Evolutionary conservation across 2,329 filamentous ascomycete species (phyloP).

Genomic region (Setomelanomma holmii): DNA sequence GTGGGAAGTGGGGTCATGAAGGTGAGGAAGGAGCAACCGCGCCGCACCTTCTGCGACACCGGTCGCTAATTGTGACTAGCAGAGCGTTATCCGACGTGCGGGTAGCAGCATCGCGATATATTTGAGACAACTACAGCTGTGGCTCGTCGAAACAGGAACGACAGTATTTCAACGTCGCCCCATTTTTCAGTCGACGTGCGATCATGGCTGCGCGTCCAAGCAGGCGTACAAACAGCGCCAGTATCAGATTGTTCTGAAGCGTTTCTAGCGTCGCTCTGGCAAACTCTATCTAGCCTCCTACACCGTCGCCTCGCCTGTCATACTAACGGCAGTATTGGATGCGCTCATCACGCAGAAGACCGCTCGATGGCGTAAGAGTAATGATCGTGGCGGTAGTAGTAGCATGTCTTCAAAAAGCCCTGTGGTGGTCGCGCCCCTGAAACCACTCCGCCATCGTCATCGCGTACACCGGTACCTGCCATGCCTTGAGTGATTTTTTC

Average conservation of each 20-base stretch:
- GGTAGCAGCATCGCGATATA: slow-evolving; percentile 19
- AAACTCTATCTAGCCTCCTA: slow-evolving; percentile 1
- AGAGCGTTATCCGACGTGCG: slow-evolving; percentile 19
- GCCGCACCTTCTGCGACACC: slow-evolving; percentile 19
- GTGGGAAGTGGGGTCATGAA: slow-evolving; percentile 2
- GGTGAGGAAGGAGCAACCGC: slow-evolving; percentile 16
- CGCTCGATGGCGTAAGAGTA: background rate
- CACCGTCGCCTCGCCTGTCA: background rate
- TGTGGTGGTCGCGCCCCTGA: too few relatives aligned
- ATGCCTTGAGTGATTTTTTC: background rate
- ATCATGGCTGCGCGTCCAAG: background rate
- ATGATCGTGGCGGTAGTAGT: background rate
- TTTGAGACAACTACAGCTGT: slow-evolving; percentile 29
- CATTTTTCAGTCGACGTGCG: slow-evolving; percentile 10
- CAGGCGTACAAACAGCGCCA: slow-evolving; percentile 7
- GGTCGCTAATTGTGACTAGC: slow-evolving; percentile 19
- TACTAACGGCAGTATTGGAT: background rate
- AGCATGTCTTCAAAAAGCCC: too few relatives aligned
- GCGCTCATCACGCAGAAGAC: background rate
- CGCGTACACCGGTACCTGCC: background rate
- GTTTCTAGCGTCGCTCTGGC: background rate
- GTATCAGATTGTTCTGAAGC: background rate
- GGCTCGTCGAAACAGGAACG: slow-evolving; percentile 15
- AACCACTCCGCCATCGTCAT: slow-evolving; percentile 1
- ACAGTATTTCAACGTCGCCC: slow-evolving; percentile 15